phyloP scores from a whole-genome alignment of 2,329 filamentous ascomycete species.

The Sclerotinia subarctica region DNA sequence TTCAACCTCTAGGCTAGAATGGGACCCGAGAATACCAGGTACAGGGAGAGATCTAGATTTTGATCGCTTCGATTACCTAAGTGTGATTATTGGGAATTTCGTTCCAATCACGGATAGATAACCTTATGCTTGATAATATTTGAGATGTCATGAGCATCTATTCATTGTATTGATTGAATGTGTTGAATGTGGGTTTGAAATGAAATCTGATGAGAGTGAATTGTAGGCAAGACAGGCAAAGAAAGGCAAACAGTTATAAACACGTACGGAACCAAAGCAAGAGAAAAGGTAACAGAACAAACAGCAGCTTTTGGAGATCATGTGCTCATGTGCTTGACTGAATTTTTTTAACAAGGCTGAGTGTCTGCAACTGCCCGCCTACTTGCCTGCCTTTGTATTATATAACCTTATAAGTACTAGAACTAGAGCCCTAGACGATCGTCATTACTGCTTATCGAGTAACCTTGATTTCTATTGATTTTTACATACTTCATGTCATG shows the following conservation, averaged over 20 bases:
- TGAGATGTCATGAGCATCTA: neutral
- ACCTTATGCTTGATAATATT: neutral
- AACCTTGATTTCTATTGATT: neutral
- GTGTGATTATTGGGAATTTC: neutral
- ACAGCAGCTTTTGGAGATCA: neutral
- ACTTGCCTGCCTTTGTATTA: neutral
- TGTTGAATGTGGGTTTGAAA: neutral
- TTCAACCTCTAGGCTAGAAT: neutral
- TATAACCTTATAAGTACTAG: no score
- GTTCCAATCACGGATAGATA: neutral
- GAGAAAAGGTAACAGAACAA: neutral
- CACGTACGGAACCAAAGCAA: neutral
- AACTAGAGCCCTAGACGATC: neutral
- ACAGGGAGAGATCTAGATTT: slow-evolving; percentile 6
- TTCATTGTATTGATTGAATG: neutral
- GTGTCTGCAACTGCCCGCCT: no score
- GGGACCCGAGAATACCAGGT: slow-evolving; percentile 6
- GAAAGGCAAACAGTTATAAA: neutral
- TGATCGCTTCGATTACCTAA: neutral
- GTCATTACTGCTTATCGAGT: neutral
- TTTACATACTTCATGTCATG: no score
- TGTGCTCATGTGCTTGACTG: slow-evolving; percentile 7
- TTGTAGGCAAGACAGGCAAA: neutral
- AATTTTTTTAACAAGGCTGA: slow-evolving; percentile 1
- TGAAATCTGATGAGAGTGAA: neutral